These are phyloP conservation scores for Aspergillus eucalypticola DNA, from an alignment of 2,329 filamentous ascomycete species.

Conservation along the genomic window DNA sequence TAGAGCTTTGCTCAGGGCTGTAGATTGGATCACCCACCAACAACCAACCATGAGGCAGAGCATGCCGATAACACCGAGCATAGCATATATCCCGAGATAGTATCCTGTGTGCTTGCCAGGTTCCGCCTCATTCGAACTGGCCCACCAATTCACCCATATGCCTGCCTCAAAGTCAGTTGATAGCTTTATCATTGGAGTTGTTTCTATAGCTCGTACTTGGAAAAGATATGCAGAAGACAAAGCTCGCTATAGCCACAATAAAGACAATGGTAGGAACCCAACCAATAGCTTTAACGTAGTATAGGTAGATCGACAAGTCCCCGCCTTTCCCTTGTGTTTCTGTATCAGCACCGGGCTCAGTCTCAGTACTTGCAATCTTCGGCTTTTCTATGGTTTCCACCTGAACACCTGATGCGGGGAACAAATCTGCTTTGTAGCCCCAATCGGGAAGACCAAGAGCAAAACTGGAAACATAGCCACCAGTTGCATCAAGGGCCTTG, in stretches of 20 bases:
- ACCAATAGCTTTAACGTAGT: slow-evolving; percentile 43
- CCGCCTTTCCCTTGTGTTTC: slow-evolving; percentile 37
- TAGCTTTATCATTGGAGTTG: not conserved
- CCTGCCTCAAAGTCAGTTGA: slow-evolving; percentile 20
- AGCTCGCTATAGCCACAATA: slow-evolving; percentile 38
- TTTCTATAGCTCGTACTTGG: slow-evolving; percentile 30
- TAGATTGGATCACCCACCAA: slow-evolving; percentile 28
- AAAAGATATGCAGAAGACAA: slow-evolving; percentile 45
- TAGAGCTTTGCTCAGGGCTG: slow-evolving; percentile 4
- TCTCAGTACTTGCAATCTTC: slow-evolving; percentile 27
- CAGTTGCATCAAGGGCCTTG: slow-evolving; percentile 34
- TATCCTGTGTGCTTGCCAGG: slow-evolving; percentile 38
- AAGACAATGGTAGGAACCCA: slow-evolving; percentile 38
- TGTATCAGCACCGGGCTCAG: slow-evolving; percentile 17
- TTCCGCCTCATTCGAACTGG: slow-evolving; percentile 36
- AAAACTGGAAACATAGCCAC: slow-evolving; percentile 46
- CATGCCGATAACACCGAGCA: slow-evolving; percentile 42
- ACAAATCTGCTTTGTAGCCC: slow-evolving; percentile 25
- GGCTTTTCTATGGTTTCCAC: slow-evolving; percentile 11
- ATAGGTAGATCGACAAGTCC: slow-evolving; percentile 46
- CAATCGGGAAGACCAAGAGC: slow-evolving; percentile 36
- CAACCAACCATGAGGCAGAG: slow-evolving; percentile 38
- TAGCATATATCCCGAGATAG: slow-evolving; percentile 43
- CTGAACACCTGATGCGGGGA: slow-evolving; percentile 8
- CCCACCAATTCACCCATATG: slow-evolving; percentile 48